These are phyloP conservation scores for Cyclanthera cordifolia DNA, from an alignment of 306 rosid species.

Conservation along the genomic window DNA sequence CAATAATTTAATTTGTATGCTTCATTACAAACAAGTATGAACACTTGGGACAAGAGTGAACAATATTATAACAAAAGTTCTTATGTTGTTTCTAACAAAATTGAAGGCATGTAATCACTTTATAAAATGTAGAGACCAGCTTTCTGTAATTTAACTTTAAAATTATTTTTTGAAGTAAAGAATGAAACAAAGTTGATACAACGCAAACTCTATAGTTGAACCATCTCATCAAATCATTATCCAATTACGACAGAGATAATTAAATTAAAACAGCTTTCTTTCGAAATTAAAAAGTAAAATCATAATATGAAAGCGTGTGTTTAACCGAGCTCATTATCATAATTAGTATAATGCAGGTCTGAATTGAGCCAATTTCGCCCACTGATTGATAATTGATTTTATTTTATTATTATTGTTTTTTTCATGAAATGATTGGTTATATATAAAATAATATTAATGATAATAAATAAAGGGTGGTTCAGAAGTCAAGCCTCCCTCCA, in stretches of 20 bases:
- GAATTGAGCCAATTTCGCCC: slow-evolving; percentile 7
- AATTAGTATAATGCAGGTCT: neutral
- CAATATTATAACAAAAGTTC: no score
- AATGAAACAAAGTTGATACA: neutral
- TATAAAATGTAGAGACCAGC: no score
- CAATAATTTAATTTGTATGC: no score
- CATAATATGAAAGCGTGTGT: neutral
- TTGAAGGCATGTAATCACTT: no score
- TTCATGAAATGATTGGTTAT: neutral
- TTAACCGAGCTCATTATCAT: neutral
- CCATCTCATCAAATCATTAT: neutral
- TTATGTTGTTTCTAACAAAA: no score
- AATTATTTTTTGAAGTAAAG: neutral
- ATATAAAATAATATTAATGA: neutral
- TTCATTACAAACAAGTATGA: no score
- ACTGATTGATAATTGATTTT: neutral
- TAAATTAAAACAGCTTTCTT: neutral
- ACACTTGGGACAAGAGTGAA: no score
- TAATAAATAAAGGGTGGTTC: neutral
- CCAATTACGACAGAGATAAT: neutral
- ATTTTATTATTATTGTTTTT: no score
- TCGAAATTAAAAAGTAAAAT: neutral
- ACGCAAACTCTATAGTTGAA: neutral
- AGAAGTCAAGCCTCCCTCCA: neutral
- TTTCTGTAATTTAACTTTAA: no score